Evolutionary conservation across 768 basidiomycete species (phyloP), one percentile per base, ranked within the genome.

Genomic region (Boletus patriciae): DNA sequence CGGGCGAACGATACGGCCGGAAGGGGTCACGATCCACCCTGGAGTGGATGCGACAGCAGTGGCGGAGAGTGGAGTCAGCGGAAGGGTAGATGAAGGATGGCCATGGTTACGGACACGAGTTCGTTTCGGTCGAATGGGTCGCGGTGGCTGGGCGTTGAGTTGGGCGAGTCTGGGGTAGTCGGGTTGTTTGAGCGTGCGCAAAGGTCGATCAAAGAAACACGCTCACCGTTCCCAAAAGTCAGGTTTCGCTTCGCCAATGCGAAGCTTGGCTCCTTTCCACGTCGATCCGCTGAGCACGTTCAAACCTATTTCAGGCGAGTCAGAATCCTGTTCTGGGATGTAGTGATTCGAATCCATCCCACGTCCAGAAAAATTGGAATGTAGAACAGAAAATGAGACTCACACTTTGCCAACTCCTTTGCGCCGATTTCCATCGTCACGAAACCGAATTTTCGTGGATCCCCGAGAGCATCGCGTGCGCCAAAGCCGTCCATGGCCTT

Each of bases 251-350:
- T 92, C 90, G 10, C 90, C 90, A 36, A 94, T 81, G 18, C 90
- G 81, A 33, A 94, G 73, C 62, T 88, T 92, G 21, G 90, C 75
- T n/a, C 92, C 92, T 73, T 92, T 93, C 89, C 90, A 94, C 1
- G 83, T 89, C 7, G 88, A 83, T 34, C 92, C 92, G 58, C 87
- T 92, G 27, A 94, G 78, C 3, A 83, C 69, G 66, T 84, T 92
- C 69, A 90, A 76, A 70, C 90, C 90, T 92, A 43, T 46, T n/a
- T 33, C 44, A 38, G 48, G 55, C 16, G 49, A 3, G 34, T 59
- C n/a, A 60, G 51, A 55, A 21, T 19, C 42, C 6, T 21, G 34
- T 38, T 43, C 42, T 43, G 11, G 5, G 13, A 45, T 25, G 27
- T 15, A 21, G n/a, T n/a, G n/a, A n/a, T n/a, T n/a, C n/a, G n/a